Evolutionary conservation across 148 eudicot genomes (phyloP).

Genomic region (Rhododendron kiyosumense): DNA sequence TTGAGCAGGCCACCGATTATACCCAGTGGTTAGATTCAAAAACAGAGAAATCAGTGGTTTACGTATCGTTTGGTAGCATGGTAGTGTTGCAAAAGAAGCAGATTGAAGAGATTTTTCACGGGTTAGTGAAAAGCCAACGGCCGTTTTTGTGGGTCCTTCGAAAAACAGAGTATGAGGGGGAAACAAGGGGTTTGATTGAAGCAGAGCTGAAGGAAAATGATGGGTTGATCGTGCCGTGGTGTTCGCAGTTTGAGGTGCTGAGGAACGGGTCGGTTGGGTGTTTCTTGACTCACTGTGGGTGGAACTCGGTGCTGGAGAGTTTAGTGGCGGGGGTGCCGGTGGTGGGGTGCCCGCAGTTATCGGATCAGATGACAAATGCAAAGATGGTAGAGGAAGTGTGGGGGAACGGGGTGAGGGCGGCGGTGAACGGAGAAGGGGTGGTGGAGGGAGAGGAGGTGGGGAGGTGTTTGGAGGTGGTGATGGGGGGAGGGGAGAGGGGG

Average conservation of each 20-base stretch:
- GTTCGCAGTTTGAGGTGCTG: conserved; percentile 18
- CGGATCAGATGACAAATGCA: conserved; percentile 52
- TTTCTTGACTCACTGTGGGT: conserved; percentile 47
- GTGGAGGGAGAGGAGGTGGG: conserved; percentile 36
- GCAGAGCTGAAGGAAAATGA: conserved; percentile 1
- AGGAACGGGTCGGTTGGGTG: conserved; percentile 36
- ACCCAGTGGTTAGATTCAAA: conserved; percentile 48
- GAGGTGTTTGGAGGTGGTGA: conserved; percentile 40
- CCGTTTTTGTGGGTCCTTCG: conserved; percentile 71
- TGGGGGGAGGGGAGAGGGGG: conserved; percentile 29
- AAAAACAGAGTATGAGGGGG: conserved; percentile 8
- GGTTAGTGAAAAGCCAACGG: conserved; percentile 30
- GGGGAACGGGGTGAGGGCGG: conserved; percentile 41
- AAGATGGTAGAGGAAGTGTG: conserved; percentile 51
- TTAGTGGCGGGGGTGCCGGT: conserved; percentile 43
- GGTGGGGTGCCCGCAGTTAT: conserved; percentile 44
- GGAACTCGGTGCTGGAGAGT: conserved; percentile 61
- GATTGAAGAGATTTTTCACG: conserved; percentile 43
- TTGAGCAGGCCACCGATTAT: conserved; percentile 15
- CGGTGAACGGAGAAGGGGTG: conserved; percentile 24
- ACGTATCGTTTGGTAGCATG: conserved; percentile 64
- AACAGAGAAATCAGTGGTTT: conserved; percentile 45
- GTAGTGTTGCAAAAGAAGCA: conserved; percentile 29
- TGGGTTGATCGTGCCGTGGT: conserved; percentile 25
- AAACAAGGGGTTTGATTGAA: not conserved